These are phyloP conservation scores for Umbilicaria muhlenbergii DNA, from an alignment of 495 filamentous ascomycete genomes.

Conservation along the genomic window DNA sequence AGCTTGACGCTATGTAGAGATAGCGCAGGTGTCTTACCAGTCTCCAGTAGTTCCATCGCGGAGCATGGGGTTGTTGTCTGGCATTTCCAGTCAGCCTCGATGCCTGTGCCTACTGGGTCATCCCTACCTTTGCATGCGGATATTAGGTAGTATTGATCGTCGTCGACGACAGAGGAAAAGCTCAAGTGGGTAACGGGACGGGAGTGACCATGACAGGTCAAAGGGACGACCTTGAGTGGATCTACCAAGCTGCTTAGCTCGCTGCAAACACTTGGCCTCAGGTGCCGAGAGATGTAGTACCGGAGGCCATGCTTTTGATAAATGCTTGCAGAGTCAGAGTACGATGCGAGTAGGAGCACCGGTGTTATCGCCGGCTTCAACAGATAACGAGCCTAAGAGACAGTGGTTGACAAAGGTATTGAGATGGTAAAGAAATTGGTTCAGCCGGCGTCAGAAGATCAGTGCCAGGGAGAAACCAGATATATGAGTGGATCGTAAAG, in stretches of 20 bases:
- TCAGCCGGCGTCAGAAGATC: no score
- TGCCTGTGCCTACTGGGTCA: background rate
- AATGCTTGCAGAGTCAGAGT: no score
- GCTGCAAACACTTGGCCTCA: no score
- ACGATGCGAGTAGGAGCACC: no score
- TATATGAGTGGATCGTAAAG: no score
- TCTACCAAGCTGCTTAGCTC: slow-evolving; percentile 17
- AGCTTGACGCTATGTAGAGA: background rate
- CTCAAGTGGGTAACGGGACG: slow-evolving; percentile 88
- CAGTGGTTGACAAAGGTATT: no score
- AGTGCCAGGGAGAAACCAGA: no score
- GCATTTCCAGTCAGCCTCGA: background rate
- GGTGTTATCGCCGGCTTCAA: no score
- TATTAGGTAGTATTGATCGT: slow-evolving; percentile 83
- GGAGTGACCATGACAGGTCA: slow-evolving; percentile 96
- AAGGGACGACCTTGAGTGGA: slow-evolving; percentile 61
- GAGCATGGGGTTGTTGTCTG: slow-evolving; percentile 97
- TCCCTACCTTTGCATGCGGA: slow-evolving; percentile 89
- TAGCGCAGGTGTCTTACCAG: slow-evolving; percentile 39
- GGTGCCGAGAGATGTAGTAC: no score
- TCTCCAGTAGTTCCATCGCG: slow-evolving; percentile 93
- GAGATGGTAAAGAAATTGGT: no score
- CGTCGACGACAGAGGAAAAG: slow-evolving; percentile 77
- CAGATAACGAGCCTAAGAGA: no score
- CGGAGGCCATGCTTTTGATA: no score